Conservation (phyloP, 768 basidiomycete species). For the Leccinum variicolor region DNA sequence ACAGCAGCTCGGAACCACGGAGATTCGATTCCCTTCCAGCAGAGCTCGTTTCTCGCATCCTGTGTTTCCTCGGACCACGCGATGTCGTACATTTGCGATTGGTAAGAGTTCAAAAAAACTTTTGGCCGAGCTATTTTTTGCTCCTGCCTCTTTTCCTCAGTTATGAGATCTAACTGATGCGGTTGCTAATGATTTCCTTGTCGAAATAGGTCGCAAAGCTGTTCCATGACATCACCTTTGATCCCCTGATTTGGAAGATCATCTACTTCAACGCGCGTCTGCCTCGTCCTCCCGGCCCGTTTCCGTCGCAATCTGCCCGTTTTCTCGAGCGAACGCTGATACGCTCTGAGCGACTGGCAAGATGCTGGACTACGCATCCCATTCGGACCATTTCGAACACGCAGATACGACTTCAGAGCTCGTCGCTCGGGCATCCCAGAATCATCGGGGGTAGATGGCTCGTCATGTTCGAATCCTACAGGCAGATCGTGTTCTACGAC, state of each 20-base stretch:
- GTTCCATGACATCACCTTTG: not conserved
- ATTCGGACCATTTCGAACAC: not conserved
- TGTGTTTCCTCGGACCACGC: not conserved
- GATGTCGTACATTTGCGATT: not conserved
- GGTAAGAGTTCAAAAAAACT: not conserved
- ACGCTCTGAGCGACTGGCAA: slow-evolving; percentile 4
- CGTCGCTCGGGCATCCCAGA: not conserved
- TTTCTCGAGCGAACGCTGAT: slow-evolving; percentile 7
- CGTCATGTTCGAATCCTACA: not conserved
- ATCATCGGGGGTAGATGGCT: slow-evolving; percentile 8
- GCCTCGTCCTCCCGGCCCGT: slow-evolving; percentile 11
- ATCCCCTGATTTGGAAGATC: slow-evolving; percentile 4
- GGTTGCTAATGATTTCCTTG: not conserved
- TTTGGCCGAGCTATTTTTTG: not conserved
- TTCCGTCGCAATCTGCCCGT: not conserved
- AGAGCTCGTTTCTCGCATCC: not conserved
- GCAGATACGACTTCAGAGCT: not conserved
- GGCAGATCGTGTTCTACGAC: not conserved
- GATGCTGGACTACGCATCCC: slow-evolving; percentile 6
- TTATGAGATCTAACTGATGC: not conserved
- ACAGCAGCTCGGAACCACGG: not conserved
- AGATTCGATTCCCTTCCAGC: not conserved
- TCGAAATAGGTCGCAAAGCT: slow-evolving; percentile 5
- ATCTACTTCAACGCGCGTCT: slow-evolving; percentile 2
- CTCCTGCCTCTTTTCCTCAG: not conserved